A percentile compares a stretch with the other conserved stretches of the same genome.
phyloP scores from a whole-genome alignment of 495 filamentous ascomycete species.

The Neurospora sp. region DNA sequence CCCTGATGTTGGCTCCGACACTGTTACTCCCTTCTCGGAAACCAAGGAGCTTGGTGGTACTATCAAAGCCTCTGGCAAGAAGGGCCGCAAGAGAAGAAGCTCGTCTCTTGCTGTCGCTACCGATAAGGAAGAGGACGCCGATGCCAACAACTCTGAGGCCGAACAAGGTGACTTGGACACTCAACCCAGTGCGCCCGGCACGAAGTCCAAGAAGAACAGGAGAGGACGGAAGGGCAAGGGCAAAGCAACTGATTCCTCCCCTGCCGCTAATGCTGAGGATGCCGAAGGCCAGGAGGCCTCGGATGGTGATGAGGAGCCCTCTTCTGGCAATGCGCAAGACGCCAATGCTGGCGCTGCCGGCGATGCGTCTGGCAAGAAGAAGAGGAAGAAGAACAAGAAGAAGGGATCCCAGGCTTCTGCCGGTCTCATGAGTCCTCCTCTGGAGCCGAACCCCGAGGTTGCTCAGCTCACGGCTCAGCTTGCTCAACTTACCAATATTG shows the following conservation, averaged over 20 bases:
- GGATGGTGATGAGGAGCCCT: background rate
- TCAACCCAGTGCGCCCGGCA: background rate
- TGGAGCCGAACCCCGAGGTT: background rate
- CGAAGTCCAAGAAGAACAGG: conserved; percentile 24
- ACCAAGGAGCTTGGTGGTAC: background rate
- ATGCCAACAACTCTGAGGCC: background rate
- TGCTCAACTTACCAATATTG: background rate
- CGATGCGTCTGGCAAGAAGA: conserved; percentile 1
- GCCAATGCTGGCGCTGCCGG: background rate
- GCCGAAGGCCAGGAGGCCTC: background rate
- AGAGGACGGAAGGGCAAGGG: conserved; percentile 22
- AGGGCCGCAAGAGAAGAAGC: background rate
- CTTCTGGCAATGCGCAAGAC: background rate
- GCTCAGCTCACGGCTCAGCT: background rate
- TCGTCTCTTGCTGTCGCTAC: background rate
- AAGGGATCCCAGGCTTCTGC: background rate
- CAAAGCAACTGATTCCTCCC: background rate
- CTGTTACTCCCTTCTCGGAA: background rate
- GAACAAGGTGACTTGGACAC: conserved; percentile 1
- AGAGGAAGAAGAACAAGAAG: conserved; percentile 9
- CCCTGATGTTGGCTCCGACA: background rate
- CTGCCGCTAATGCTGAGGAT: background rate
- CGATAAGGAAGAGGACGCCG: conserved; percentile 1
- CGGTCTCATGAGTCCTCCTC: background rate
- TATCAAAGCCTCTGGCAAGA: background rate